Base-by-base conservation (phyloP, 495 filamentous ascomycete species). In the Thozetella sp. region DNA sequence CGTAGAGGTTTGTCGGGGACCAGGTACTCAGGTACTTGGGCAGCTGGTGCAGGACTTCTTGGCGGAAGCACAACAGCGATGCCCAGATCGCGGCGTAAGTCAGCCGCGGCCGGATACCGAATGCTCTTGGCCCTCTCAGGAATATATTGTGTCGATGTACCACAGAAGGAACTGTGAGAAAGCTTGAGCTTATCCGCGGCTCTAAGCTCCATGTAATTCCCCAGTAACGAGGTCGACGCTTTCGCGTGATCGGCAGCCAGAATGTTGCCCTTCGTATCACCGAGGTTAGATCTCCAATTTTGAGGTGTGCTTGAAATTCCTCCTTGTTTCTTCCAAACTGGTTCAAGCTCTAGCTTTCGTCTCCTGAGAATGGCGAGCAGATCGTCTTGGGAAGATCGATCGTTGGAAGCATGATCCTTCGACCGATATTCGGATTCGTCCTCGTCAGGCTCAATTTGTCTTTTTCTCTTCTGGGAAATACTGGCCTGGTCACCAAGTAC, bases 141-240 rank as follows among this genome's bases (percentile, higher is more conserved):
- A 58, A 23, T 25, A 25, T 55, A 20, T 1, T 48, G 23, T 10
- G 17, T 27, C 0, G 56, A 51, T n/a, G 45, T 26, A 57, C 23
- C 22, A 51, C 69, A 68, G 58, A 65, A 67, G 1, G 57, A 57
- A 45, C 63, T 75, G 27, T 67, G 63, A 15, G 45, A 60, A 6
- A 69, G 58, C 59, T 73, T 76, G 2, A 55, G 56, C 45, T 65
- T 72, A 59, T 76, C 76, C 3, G 60, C 56, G 30, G 59, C 65
- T 54, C 74, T 71, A 10, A 83, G 61, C 22, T 73, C 69, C 55
- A 83, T 67, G 57, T 76, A 86, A 30, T 76, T 73, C 11, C 80
- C 76, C 13, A 84, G 55, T 6, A 81, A 66, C 13, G 62, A 66
- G 1, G 27, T 53, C 20, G 69, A 69, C n/a, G 9, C 43, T 34